phyloP scores from a whole-genome alignment of 495 filamentous ascomycete species.

The Platismatia glauca region DNA sequence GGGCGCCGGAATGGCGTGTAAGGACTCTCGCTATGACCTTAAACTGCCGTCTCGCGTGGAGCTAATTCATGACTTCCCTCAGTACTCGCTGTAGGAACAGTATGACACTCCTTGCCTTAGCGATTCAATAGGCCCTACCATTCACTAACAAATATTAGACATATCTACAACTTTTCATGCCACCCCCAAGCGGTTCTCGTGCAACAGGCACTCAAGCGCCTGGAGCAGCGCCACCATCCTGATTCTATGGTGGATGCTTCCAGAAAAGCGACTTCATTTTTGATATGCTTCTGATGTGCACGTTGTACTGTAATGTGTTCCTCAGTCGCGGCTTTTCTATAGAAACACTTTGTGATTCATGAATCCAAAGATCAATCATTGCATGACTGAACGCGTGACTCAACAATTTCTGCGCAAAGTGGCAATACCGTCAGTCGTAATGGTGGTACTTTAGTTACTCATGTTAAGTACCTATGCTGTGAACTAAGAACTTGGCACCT shows the following conservation, averaged over 20 bases:
- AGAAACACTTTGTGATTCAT: not conserved
- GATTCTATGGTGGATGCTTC: not conserved
- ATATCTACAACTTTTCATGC: constrained; percentile 80
- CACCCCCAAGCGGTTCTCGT: constrained; percentile 32
- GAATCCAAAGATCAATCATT: no score
- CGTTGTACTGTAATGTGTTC: not conserved
- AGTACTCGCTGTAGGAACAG: constrained; percentile 74
- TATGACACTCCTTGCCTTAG: constrained; percentile 29
- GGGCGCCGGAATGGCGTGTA: constrained; percentile 77
- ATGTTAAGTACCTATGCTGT: no score
- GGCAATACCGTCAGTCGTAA: no score
- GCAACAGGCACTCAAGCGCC: constrained; percentile 29
- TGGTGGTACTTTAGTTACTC: no score
- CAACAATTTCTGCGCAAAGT: not conserved
- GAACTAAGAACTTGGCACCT: no score
- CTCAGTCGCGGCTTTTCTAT: not conserved
- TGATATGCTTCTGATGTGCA: not conserved
- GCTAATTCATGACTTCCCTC: constrained; percentile 13
- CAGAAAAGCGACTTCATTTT: not conserved
- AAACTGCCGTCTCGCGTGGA: not conserved
- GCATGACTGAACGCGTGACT: not conserved
- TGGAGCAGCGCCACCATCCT: constrained; percentile 37
- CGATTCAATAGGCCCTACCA: not conserved
- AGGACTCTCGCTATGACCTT: constrained; percentile 28
- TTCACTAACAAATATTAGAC: constrained; percentile 36